Conservation (phyloP, 2,329 filamentous ascomycete species). For the Neonectria faginata region DNA sequence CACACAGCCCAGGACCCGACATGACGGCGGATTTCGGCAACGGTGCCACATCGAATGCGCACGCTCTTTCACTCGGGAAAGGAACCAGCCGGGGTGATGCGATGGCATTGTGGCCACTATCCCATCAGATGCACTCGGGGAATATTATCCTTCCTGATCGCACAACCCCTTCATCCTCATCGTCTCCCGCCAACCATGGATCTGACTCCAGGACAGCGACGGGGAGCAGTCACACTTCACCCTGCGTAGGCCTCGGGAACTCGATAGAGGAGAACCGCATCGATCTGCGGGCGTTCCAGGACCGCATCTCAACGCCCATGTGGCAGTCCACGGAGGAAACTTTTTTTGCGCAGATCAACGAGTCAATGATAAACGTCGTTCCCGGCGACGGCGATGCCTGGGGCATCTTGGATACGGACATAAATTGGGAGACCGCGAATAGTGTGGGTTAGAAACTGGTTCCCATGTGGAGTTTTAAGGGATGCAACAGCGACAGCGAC, state of each 20-base stretch:
- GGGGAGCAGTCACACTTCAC: constrained; percentile 49
- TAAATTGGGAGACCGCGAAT: constrained; percentile 40
- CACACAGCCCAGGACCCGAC: constrained; percentile 43
- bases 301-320: constrained; percentile 45
- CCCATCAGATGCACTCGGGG: constrained; percentile 23
- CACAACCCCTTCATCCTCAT: constrained; percentile 49
- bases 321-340: constrained; percentile 50
- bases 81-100: background rate
- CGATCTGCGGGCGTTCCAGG: constrained; percentile 50
- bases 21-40: constrained; percentile 13
- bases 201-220: constrained; percentile 40
- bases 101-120: constrained; percentile 15
- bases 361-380: constrained; percentile 41
- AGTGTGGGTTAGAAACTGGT: constrained; percentile 11
- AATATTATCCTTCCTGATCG: constrained; percentile 47
- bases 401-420: constrained; percentile 46
- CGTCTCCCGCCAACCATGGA: constrained; percentile 45
- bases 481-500: constrained; percentile 12
- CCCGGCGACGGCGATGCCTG: constrained; percentile 45
- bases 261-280: constrained; percentile 52
- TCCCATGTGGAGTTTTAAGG: constrained; percentile 9
- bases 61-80: constrained; percentile 4
- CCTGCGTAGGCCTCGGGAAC: constrained; percentile 50
- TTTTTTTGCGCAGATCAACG: constrained; percentile 46
- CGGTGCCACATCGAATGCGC: background rate